phyloP scores from a whole-genome alignment of 352 stramenopile species.

The Phytopythium boreale region DNA sequence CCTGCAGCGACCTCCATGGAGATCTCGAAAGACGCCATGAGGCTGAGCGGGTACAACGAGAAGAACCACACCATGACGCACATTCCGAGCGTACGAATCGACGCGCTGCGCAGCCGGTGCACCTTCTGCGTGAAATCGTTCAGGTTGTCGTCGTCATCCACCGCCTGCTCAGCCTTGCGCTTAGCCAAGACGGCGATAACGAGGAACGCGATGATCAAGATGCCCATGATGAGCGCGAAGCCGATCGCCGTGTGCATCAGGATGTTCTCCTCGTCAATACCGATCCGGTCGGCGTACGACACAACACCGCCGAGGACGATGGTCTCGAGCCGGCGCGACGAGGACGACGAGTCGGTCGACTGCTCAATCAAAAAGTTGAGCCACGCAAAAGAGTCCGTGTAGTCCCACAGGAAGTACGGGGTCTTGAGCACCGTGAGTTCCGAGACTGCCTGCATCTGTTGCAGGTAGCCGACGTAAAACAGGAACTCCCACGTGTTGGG shows the following conservation, averaged over 20 bases:
- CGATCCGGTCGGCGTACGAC: constrained; percentile 54
- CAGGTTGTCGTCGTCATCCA: constrained; percentile 33
- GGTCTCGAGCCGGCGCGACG: constrained; percentile 47
- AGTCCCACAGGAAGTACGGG: constrained; percentile 66
- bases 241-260: constrained; percentile 29
- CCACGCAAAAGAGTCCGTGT: constrained; percentile 70
- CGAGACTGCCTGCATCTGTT: constrained; percentile 63
- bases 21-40: constrained; percentile 65
- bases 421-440: constrained; percentile 60
- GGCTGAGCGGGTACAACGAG: constrained; percentile 52
- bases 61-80: constrained; percentile 67
- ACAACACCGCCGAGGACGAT: constrained; percentile 55
- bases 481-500: constrained; percentile 79
- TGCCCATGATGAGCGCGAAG: constrained; percentile 40
- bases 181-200: constrained; percentile 49
- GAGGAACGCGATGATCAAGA: constrained; percentile 36
- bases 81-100: constrained; percentile 57
- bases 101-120: constrained; percentile 52
- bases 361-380: constrained; percentile 52
- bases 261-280: constrained; percentile 43
- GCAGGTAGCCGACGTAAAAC: constrained; percentile 63
- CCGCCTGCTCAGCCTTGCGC: constrained; percentile 40
- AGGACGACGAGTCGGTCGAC: constrained; percentile 12
- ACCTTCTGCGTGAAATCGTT: constrained; percentile 36
- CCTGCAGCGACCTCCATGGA: constrained; percentile 54